Percentiles rank a stretch among this genome's conserved stretches.
These are phyloP conservation scores for Tolypocladium nubicola DNA, from an alignment of 2,329 filamentous ascomycete genomes.

Conservation along the genomic window DNA sequence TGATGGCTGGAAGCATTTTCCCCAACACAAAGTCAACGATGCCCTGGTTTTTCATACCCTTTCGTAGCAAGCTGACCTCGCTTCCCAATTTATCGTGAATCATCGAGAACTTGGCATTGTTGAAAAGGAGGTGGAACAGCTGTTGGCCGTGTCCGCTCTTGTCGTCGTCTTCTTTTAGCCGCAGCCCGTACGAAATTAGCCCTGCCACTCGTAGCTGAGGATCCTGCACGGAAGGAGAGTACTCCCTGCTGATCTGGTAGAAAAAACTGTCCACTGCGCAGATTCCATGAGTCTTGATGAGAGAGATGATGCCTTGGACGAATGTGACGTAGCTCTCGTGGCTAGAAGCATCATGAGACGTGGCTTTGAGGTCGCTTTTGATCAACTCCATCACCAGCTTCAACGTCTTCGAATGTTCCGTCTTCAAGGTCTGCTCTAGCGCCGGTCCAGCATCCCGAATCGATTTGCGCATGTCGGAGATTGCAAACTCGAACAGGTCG, in stretches of 20 bases:
- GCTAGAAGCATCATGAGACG: constrained; percentile 23
- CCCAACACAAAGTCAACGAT: constrained; percentile 37
- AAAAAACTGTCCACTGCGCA: constrained; percentile 45
- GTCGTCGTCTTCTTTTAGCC: constrained; percentile 39
- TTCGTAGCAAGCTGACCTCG: constrained; percentile 33
- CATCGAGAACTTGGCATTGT: constrained; percentile 45
- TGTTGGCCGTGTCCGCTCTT: constrained; percentile 32
- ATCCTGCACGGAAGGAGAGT: constrained; percentile 43
- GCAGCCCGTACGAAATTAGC: constrained; percentile 45
- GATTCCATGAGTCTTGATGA: constrained; percentile 44
- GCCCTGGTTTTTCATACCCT: constrained; percentile 34
- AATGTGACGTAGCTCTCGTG: constrained; percentile 40
- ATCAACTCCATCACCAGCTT: constrained; percentile 42
- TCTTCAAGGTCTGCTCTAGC: constrained; percentile 23
- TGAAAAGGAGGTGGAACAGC: constrained; percentile 47
- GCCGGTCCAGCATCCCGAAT: constrained; percentile 27
- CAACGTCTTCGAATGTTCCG: constrained; percentile 32
- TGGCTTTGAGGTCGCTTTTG: constrained; percentile 33
- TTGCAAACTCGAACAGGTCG: constrained; percentile 36
- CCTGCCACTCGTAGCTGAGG: constrained; percentile 45
- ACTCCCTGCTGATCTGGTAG: constrained; percentile 44
- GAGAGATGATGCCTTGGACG: constrained; percentile 37
- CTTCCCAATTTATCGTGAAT: constrained; percentile 35
- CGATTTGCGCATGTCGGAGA: constrained; percentile 39
- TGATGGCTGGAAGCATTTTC: constrained; percentile 44